Base-by-base conservation (phyloP, 257 asterid species). In the Ligustrum vulgare region DNA sequence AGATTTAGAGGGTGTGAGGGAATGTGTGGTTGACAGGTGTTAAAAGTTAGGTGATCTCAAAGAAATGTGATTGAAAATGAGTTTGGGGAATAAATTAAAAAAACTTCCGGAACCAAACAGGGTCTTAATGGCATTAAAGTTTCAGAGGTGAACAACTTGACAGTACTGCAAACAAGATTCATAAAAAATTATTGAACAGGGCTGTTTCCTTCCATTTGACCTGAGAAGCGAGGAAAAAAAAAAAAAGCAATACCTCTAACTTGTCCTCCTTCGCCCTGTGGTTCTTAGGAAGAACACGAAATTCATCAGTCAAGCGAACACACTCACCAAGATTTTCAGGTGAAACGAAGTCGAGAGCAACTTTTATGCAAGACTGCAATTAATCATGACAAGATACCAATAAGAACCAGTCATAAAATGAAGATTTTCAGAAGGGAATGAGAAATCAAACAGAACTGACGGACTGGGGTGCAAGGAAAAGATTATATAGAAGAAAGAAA, bases 341-440 rank as follows among this genome's bases (percentile, higher is more conserved):
- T 10, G 97, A 89, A 47, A 91, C 97, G 56, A 91, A 91, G 86
- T 91, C 97, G 5, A 87, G 80, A 39, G 96, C 96, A 73, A 91
- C 93, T 85, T 91, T 90, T 43, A 80, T 84, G 83, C 96, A 90
- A 31, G 97, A 91, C 97, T 91, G 86, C 51, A 78, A 69, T 65
- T 33, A 65, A 67, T 65, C 54, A 58, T 51, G 45, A 77, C 8
- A 64, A 63, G 72, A 73, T n/a, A 39, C 43, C 71, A 58, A 33
- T 56, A 64, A 77, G 75, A 32, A 60, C 10, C 2, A 28, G 69
- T 7, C 60, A 45, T 36, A 23, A 70, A 9, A 65, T 54, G 23
- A 75, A 31, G 71, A 80, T 63, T 28, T 16, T 15, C 33, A 60
- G 11, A 72, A 1, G 36, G 74, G 70, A 65, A 67, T n/a, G 49